Conservation (phyloP, 306 rosid species). For the Dryas octopetala region DNA sequence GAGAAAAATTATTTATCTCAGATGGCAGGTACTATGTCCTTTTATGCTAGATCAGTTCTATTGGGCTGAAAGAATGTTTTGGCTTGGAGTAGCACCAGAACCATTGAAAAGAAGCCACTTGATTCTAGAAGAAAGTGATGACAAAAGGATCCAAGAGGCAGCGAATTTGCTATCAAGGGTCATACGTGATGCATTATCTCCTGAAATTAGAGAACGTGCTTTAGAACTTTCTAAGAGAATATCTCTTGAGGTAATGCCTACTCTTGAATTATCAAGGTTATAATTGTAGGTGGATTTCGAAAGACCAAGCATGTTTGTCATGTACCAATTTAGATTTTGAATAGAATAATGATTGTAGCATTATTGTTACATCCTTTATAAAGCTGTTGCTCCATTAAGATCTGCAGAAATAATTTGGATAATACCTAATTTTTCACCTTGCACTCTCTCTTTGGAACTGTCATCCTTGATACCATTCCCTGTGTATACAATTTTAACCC, state of each 20-base stretch:
- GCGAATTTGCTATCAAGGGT: constrained; percentile 54
- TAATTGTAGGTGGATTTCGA: neutral
- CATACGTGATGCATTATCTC: constrained; percentile 53
- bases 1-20: neutral
- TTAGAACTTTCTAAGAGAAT: constrained; percentile 53
- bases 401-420: neutral
- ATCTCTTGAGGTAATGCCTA: constrained; percentile 54
- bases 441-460: neutral
- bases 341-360: neutral
- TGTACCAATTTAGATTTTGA: neutral
- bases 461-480: neutral
- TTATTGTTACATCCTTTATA: neutral
- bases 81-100: constrained; percentile 89
- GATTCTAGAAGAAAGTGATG: constrained; percentile 55
- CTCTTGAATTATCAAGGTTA: constrained; percentile 4
- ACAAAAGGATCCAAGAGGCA: constrained; percentile 43
- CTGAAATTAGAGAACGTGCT: constrained; percentile 54
- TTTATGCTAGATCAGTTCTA: constrained; percentile 80
- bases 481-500: neutral
- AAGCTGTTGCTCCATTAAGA: neutral
- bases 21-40: constrained; percentile 72
- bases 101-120: constrained; percentile 58
- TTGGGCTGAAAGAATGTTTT: constrained; percentile 87
- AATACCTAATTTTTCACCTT: neutral
- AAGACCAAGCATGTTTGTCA: neutral